Evolutionary conservation across 495 filamentous ascomycete genomes (phyloP).

Genomic region (Darksidea phi): DNA sequence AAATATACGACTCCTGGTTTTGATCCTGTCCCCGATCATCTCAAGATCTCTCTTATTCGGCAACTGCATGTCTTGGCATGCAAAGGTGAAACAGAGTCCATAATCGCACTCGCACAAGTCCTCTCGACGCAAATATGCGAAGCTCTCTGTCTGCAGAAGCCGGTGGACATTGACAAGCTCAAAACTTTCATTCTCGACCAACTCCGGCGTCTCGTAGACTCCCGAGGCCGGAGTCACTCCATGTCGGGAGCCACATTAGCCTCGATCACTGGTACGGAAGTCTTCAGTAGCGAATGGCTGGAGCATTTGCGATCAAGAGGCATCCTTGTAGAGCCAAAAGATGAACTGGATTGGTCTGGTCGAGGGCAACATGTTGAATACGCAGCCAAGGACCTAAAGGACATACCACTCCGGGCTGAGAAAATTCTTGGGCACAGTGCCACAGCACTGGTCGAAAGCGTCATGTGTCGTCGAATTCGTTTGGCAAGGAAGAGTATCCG

Average conservation of each 20-base stretch:
- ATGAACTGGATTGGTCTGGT: constrained; percentile 7
- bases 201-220: not conserved
- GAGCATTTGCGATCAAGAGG: not conserved
- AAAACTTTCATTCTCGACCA: not conserved
- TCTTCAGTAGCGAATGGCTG: not conserved
- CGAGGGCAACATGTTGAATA: constrained; percentile 17
- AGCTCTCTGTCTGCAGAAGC: too few species aligned
- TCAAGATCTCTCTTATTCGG: too few species aligned
- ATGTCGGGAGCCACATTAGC: not conserved
- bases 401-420: not conserved
- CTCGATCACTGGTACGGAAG: not conserved
- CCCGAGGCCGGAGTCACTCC: not conserved
- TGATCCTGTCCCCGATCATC: too few species aligned
- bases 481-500: constrained; percentile 21
- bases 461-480: constrained; percentile 22
- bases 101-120: too few species aligned
- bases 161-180: too few species aligned
- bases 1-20: too few species aligned
- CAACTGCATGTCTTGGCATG: too few species aligned
- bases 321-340: not conserved
- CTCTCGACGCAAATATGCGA: too few species aligned
- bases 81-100: too few species aligned
- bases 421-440: not conserved
- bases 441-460: constrained; percentile 17
- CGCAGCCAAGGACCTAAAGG: not conserved